These are phyloP conservation scores for Solanum arcanum DNA, from an alignment of 257 asterid genomes.

Conservation along the genomic window DNA sequence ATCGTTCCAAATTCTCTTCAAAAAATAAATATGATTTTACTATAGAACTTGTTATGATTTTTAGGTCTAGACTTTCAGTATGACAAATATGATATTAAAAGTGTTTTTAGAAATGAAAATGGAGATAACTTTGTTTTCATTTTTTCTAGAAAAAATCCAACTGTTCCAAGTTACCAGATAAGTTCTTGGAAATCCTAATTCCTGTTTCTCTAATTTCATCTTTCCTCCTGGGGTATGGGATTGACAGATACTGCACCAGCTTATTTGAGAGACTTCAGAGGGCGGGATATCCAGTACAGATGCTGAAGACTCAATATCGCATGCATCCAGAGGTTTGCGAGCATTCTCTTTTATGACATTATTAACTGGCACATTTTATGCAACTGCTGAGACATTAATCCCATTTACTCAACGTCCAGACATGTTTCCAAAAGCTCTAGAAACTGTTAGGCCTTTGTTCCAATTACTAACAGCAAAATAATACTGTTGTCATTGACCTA, in stretches of 20 bases:
- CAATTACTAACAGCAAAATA: background rate
- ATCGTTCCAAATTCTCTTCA: background rate
- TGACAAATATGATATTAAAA: background rate
- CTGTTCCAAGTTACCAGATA: background rate
- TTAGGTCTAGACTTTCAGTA: background rate
- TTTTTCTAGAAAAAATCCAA: background rate
- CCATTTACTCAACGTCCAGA: background rate
- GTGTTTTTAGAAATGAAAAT: background rate
- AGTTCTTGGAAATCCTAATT: conserved; percentile 2
- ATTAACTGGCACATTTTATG: background rate
- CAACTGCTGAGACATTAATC: background rate
- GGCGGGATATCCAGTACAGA: conserved; percentile 96
- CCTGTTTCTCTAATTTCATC: background rate
- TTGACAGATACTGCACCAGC: conserved; percentile 69
- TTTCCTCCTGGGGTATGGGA: background rate
- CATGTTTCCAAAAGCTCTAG: background rate
- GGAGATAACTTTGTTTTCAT: background rate
- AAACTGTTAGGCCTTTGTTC: background rate
- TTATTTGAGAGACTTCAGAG: conserved; percentile 79
- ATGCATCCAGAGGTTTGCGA: conserved; percentile 89
- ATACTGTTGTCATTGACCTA: background rate
- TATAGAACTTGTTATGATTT: background rate
- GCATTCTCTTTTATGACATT: background rate
- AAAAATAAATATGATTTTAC: background rate
- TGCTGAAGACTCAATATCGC: conserved; percentile 98